A percentile compares a stretch with the other conserved stretches of the same genome.
phyloP scores from a whole-genome alignment of 108 stramenopile genomes.

The Conticribra guillardii region DNA sequence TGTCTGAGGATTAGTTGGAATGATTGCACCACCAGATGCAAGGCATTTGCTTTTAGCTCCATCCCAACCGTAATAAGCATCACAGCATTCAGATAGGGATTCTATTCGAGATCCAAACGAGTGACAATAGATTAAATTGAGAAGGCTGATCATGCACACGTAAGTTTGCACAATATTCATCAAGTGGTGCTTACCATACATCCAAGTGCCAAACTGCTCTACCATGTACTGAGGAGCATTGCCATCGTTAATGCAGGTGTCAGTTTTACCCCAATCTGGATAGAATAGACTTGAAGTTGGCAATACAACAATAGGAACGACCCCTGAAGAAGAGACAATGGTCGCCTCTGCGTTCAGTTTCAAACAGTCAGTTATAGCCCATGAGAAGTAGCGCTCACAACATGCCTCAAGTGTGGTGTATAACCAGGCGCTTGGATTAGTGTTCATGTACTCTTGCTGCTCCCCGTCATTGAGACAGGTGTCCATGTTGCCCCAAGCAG shows the following conservation, averaged over 20 bases:
- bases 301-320: not conserved
- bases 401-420: not conserved
- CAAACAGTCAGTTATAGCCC: slow-evolving; percentile 5
- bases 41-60: slow-evolving; percentile 2
- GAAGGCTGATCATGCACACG: not conserved
- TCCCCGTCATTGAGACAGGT: slow-evolving; percentile 22
- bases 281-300: slow-evolving; percentile 14
- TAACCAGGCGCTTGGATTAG: slow-evolving; percentile 9
- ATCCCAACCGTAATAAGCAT: slow-evolving; percentile 15
- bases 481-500: slow-evolving; percentile 9
- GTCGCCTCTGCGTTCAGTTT: not conserved
- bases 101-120: not conserved
- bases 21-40: not conserved
- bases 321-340: not conserved
- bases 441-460: slow-evolving; percentile 24
- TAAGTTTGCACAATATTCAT: not conserved
- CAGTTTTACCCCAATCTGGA: slow-evolving; percentile 13
- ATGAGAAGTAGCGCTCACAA: slow-evolving; percentile 15
- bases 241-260: not conserved
- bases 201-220: slow-evolving; percentile 9
- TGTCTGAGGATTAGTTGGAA: slow-evolving; percentile 1
- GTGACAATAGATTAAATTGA: not conserved
- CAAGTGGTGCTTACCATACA: slow-evolving; percentile 2
- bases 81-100: slow-evolving; percentile 9
- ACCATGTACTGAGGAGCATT: slow-evolving; percentile 21